phyloP scores from a whole-genome alignment of 306 rosid genomes.

The Potentilla sterilis region DNA sequence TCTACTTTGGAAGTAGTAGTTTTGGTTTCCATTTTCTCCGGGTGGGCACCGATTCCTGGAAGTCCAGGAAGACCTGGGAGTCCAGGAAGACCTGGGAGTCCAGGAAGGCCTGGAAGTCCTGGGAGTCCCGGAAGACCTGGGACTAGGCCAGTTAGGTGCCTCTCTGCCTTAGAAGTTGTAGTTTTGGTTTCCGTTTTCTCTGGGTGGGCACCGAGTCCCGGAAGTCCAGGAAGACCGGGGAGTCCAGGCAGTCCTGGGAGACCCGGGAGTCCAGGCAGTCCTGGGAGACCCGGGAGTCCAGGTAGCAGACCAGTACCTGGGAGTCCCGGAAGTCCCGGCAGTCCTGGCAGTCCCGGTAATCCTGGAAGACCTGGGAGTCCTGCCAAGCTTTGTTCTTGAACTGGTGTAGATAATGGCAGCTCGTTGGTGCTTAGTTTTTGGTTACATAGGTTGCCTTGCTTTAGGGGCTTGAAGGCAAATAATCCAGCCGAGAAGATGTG shows the following conservation, averaged over 20 bases:
- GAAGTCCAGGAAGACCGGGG: slow-evolving; percentile 19
- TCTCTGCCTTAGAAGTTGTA: not conserved
- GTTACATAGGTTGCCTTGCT: slow-evolving; percentile 53
- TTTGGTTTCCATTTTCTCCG: not conserved
- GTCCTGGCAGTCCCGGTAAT: slow-evolving; percentile 28
- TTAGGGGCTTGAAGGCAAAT: slow-evolving; percentile 72
- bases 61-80: slow-evolving; percentile 9
- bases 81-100: slow-evolving; percentile 17
- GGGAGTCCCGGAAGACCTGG: not conserved
- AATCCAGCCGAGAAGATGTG: slow-evolving; percentile 78
- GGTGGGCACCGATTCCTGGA: slow-evolving; percentile 20
- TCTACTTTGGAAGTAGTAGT: not conserved
- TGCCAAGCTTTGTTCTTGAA: slow-evolving; percentile 34
- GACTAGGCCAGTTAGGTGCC: not conserved
- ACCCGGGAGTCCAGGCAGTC: not conserved
- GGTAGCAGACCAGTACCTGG: not conserved
- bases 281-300: not conserved
- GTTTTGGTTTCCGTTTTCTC: not conserved
- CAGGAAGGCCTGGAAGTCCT: slow-evolving; percentile 17
- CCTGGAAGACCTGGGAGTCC: slow-evolving; percentile 25
- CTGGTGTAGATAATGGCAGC: slow-evolving; percentile 43
- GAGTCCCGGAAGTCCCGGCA: slow-evolving; percentile 42
- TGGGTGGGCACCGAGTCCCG: slow-evolving; percentile 3
- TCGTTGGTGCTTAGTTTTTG: slow-evolving; percentile 39
- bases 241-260: not conserved